Base-by-base conservation (phyloP, 768 basidiomycete genomes). In the Russula abietina region DNA sequence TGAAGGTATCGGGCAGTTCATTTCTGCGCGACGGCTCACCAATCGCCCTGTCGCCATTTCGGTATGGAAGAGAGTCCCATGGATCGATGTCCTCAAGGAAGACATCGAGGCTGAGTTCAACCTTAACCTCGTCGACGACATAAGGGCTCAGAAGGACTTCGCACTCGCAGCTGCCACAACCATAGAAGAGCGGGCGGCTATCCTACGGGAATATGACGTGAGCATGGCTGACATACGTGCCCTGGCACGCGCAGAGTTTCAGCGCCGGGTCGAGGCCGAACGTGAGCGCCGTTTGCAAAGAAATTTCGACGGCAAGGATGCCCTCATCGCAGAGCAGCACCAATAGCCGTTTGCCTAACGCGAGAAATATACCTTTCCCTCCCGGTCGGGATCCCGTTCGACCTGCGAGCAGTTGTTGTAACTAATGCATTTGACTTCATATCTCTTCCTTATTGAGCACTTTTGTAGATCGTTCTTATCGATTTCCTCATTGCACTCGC, bases 181-280 rank as follows among this genome's bases (percentile, higher is more conserved):
- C 4, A 14, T 49, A 9, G 58, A 50, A 33, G 53, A 55, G 24
- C 58, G 51, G 26, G 58, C 41, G 54, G 59, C 63, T 46, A 64
- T 64, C 39, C 38, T 38, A 1, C 53, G 63, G 22, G 58, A 50
- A 32, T 64, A 12, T 51, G 41, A 60, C 24, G 63, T 56, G 32
- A 60, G 63, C 63, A 64, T 64, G 63, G 53, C 49, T 46, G 63
- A 64, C 26, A 64, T 64, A n/a, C 58, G 58, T 28, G 63, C 54
- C 9, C 58, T 50, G 48, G 63, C 63, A 33, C 58, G 63, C 10
- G 49, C 49, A 2, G 63, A 64, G 58, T 60, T 64, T 41, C 63
- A 64, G 54, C 63, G 63, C 39, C 30, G 63, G 39, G 63, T 64
- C 48, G 63, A 64, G 58, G 57, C 63, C 32, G 63, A 64, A 22